phyloP scores from a whole-genome alignment of 2,329 filamentous ascomycete species.

The Penicillium expansum region DNA sequence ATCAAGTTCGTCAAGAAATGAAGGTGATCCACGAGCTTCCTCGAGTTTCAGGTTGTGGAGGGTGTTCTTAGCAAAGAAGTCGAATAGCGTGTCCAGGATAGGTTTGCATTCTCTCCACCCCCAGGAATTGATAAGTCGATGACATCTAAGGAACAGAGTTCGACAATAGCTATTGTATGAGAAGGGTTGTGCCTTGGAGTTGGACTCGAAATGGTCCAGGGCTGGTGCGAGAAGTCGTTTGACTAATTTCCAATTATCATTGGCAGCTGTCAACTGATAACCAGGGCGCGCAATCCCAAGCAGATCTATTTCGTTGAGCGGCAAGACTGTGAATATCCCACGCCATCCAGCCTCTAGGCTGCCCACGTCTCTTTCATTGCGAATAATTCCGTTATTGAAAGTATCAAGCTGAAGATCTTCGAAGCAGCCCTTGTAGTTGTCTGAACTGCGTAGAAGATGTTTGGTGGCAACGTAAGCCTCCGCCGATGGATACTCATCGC shows the following conservation, averaged over 20 bases:
- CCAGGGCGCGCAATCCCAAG: constrained; percentile 47
- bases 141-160: constrained; percentile 52
- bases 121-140: constrained; percentile 54
- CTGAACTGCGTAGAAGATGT: constrained; percentile 40
- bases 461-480: constrained; percentile 50
- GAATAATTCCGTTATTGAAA: constrained; percentile 23
- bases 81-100: constrained; percentile 54
- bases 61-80: constrained; percentile 57
- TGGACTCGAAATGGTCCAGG: constrained; percentile 48
- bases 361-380: constrained; percentile 27
- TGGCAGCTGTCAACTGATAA: constrained; percentile 37
- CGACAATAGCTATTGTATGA: constrained; percentile 58
- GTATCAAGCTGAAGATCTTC: constrained; percentile 44
- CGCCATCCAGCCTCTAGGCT: constrained; percentile 41
- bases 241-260: constrained; percentile 53
- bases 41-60: constrained; percentile 55
- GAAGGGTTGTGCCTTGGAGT: constrained; percentile 38
- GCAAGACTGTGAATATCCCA: constrained; percentile 53
- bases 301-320: constrained; percentile 53
- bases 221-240: constrained; percentile 47
- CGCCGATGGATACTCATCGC: constrained; percentile 42
- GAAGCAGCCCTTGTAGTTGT: constrained; percentile 36
- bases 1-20: constrained; percentile 53
- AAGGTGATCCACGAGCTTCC: constrained; percentile 50
- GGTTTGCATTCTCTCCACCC: constrained; percentile 57